Conservation (phyloP, 805 yeast genomes). For the Candida broadrunensis region DNA sequence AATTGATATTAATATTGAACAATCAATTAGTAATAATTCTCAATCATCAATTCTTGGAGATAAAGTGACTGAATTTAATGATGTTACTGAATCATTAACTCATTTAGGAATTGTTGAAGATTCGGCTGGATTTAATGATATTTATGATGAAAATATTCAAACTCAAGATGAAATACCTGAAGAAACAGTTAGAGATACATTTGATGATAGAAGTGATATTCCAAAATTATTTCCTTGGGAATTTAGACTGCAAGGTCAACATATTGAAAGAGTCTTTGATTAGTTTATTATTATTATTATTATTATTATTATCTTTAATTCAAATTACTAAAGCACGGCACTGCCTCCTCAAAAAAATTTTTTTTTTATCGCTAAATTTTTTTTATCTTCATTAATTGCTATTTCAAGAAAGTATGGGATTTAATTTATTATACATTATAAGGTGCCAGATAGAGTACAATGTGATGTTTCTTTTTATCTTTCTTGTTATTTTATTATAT, state of each 20-base stretch:
- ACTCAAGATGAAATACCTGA: slow-evolving; percentile 1
- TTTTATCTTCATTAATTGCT: no score
- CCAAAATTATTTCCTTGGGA: slow-evolving; percentile 40
- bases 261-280: slow-evolving; percentile 25
- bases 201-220: neutral
- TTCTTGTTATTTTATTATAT: no score
- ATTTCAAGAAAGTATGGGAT: no score
- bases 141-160: slow-evolving; percentile 6
- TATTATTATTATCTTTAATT: no score
- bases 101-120: slow-evolving; percentile 11
- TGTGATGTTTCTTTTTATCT: no score
- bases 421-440: no score
- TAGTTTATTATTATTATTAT: no score
- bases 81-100: slow-evolving; percentile 9
- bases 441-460: no score
- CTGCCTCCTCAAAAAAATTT: no score
- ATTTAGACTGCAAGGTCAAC: slow-evolving; percentile 11
- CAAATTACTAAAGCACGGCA: no score
- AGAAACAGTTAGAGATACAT: slow-evolving; percentile 1
- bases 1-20: slow-evolving; percentile 3
- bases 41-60: neutral
- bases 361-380: no score
- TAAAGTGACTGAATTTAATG: slow-evolving; percentile 2
- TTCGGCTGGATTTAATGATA: slow-evolving; percentile 10
- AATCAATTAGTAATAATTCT: neutral